Base-by-base conservation (phyloP, 352 stramenopile genomes). In the Pythium oligandrum region DNA sequence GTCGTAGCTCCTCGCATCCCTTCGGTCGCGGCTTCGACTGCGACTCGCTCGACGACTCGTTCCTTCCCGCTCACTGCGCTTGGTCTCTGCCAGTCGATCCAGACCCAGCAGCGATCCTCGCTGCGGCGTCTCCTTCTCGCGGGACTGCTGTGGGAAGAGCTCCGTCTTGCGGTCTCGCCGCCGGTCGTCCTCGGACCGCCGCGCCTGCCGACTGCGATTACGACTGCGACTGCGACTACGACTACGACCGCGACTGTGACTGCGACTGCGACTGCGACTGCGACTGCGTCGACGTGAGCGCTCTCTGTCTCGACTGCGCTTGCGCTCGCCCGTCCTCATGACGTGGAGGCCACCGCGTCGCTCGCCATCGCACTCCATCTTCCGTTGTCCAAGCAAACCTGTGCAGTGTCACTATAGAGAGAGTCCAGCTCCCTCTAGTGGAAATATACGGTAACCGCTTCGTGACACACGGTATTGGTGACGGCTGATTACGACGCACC, bases 31-130 rank as follows among this genome's bases (percentile, higher is more conserved):
- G 26, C 12, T 10, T 12, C 39, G 50, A 2, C 56, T 26, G 12
- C 47, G 38, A 8, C 50, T 31, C 4, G 36, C 39, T 17, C 17
- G 40, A 11, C 38, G 38, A 11, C 38, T 11, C 17, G 8, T 57
- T 4, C 32, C 55, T 32, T 30, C 36, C 35, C 53, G 60, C 45
- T 89, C 71, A 39, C 61, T 53, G 17, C 78, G 80, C 63, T 91
- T 91, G 51, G 72, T 62, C 4, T 68, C 66, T n/a, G 78, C 80
- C 5, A 91, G 49, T 26, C 64, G 69, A 44, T 91, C 80, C 7
- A 91, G 61, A 17, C 80, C 80, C 33, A 91, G 64, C 11, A 73
- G 30, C 30, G 80, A 91, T 12, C 55, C 50, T 3, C 65, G 58
- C 38, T 35, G 32, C 34, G 11, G 11, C 31, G 4, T 43, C 30